phyloP scores from a whole-genome alignment of 2,329 filamentous ascomycete species.

The Grosmannia serpens region DNA sequence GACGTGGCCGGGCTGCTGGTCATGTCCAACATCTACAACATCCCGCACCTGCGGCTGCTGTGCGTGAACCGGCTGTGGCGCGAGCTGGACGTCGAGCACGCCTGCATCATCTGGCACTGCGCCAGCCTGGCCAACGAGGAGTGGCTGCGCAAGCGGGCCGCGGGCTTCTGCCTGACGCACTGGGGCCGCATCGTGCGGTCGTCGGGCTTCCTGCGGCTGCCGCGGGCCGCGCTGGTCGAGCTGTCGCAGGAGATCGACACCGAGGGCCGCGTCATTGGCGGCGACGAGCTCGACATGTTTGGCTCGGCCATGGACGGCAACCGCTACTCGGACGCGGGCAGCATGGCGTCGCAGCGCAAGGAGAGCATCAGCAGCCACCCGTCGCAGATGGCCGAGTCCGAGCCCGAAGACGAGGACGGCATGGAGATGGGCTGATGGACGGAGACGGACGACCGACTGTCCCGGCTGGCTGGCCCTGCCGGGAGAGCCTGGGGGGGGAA shows the following conservation, averaged over 20 bases:
- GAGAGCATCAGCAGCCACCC: constrained; percentile 49
- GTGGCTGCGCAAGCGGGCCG: constrained; percentile 83
- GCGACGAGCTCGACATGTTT: constrained; percentile 61
- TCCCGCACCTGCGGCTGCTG: constrained; percentile 80
- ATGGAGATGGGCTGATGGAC: constrained; percentile 12
- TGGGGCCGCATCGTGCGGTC: constrained; percentile 93
- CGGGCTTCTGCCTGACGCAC: constrained; percentile 79
- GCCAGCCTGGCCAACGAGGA: constrained; percentile 83
- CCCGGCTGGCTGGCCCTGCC: too few relatives aligned
- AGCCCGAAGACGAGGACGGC: constrained; percentile 23
- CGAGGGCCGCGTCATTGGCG: constrained; percentile 82
- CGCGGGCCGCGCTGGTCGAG: constrained; percentile 70
- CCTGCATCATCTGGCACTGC: constrained; percentile 92
- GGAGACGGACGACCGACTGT: too few relatives aligned
- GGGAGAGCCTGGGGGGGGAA: too few relatives aligned
- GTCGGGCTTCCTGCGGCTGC: constrained; percentile 71
- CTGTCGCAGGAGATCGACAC: constrained; percentile 87
- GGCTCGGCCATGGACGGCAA: constrained; percentile 36
- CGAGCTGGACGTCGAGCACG: constrained; percentile 88
- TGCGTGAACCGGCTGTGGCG: constrained; percentile 84
- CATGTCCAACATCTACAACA: constrained; percentile 97
- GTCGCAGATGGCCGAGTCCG: constrained; percentile 45
- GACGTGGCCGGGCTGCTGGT: constrained; percentile 91
- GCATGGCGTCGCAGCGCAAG: constrained; percentile 34
- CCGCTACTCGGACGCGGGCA: constrained; percentile 28